Percentiles rank a stretch among this genome's conserved stretches.
These are phyloP conservation scores for Heterobasidion occidentale DNA, from an alignment of 1,284 basidiomycete genomes.

Conservation along the genomic window DNA sequence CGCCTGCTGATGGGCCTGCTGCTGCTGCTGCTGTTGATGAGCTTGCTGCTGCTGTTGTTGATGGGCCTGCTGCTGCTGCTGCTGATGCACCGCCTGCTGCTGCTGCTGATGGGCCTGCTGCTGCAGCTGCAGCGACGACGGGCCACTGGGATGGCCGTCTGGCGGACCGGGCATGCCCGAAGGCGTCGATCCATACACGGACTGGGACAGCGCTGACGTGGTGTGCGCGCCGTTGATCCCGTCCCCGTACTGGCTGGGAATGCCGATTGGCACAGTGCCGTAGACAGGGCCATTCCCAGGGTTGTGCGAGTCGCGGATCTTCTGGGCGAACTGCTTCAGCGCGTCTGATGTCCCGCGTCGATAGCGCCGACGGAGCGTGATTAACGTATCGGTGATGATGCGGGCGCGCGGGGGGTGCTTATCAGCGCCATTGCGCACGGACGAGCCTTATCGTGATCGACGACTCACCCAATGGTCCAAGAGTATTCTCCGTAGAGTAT, in stretches of 20 bases:
- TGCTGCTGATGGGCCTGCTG: background rate
- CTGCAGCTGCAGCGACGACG: background rate
- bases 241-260: background rate
- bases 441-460: constrained; percentile 1
- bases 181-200: background rate
- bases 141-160: background rate
- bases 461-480: constrained; percentile 59
- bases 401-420: background rate
- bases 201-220: background rate
- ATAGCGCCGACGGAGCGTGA: background rate
- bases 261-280: background rate
- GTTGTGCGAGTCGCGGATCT: constrained; percentile 31
- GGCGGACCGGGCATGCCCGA: background rate
- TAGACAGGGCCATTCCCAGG: constrained; percentile 4
- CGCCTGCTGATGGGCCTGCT: background rate
- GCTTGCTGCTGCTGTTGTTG: background rate
- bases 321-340: constrained; percentile 33
- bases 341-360: constrained; percentile 21
- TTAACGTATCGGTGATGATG: background rate
- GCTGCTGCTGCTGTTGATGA: background rate
- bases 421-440: background rate
- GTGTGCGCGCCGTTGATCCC: background rate
- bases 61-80: background rate
- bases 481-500: constrained; percentile 41
- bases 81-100: background rate